These are phyloP conservation scores for Aspergillus sp. DNA, from an alignment of 2,329 filamentous ascomycete genomes.

Conservation along the genomic window DNA sequence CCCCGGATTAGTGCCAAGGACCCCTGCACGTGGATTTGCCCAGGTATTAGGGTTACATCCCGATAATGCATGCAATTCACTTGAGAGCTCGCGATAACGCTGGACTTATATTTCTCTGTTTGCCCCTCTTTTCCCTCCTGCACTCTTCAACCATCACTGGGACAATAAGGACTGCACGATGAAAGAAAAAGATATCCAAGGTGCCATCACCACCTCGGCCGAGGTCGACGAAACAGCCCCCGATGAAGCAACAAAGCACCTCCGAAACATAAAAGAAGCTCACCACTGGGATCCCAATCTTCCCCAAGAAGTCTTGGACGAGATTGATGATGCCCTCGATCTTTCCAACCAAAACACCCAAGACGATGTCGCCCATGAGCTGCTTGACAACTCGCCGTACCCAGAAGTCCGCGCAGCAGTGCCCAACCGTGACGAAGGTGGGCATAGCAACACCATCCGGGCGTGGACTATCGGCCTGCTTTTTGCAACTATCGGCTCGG, in stretches of 20 bases:
- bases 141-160: no score
- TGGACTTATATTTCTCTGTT: not conserved
- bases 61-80: no score
- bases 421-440: slow-evolving; percentile 57
- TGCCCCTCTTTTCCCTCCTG: not conserved
- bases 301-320: slow-evolving; percentile 55
- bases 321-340: slow-evolving; percentile 53
- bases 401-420: slow-evolving; percentile 62
- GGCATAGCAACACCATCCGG: slow-evolving; percentile 58
- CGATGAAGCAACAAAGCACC: slow-evolving; percentile 22
- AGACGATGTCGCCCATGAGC: slow-evolving; percentile 51
- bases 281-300: slow-evolving; percentile 61
- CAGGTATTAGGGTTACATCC: no score
- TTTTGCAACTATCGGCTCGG: slow-evolving; percentile 57
- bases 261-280: slow-evolving; percentile 53
- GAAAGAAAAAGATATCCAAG: not conserved
- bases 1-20: no score
- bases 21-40: no score
- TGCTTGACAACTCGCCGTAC: slow-evolving; percentile 62
- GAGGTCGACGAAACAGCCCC: slow-evolving; percentile 15
- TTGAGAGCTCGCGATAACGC: no score
- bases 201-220: slow-evolving; percentile 14
- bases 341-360: slow-evolving; percentile 52
- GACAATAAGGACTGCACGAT: no score
- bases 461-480: slow-evolving; percentile 58